phyloP scores from a whole-genome alignment of 352 stramenopile genomes.

The Globisporangium sylvaticum region DNA sequence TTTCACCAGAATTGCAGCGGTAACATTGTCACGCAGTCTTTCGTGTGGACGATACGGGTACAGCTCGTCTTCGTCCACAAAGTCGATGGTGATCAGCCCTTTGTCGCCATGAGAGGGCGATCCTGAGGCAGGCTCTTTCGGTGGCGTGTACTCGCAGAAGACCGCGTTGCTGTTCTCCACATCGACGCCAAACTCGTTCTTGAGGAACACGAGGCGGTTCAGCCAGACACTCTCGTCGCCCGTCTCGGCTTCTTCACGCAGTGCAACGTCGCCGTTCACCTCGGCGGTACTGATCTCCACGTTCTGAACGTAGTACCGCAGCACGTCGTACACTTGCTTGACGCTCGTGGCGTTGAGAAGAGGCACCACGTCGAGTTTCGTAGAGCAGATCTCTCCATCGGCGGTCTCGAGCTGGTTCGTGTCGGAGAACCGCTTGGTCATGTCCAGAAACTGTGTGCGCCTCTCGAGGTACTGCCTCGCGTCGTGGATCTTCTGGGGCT shows the following conservation, averaged over 20 bases:
- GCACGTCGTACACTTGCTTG: constrained; percentile 9
- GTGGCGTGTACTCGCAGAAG: constrained; percentile 14
- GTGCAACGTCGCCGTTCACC: constrained; percentile 5
- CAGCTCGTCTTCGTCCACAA: constrained; percentile 13
- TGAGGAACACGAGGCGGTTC: constrained; percentile 4
- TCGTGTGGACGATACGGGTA: constrained; percentile 10
- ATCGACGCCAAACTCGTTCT: background rate
- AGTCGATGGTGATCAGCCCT: constrained; percentile 8
- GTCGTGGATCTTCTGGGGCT: background rate
- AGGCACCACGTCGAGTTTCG: constrained; percentile 29
- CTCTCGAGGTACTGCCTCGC: constrained; percentile 22
- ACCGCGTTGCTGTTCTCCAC: constrained; percentile 10
- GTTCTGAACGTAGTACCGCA: constrained; percentile 7
- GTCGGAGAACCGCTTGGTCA: constrained; percentile 21
- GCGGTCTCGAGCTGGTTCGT: constrained; percentile 29
- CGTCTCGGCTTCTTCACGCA: constrained; percentile 8
- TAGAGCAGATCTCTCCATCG: background rate
- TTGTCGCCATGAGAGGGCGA: too few species aligned
- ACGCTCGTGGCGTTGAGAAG: constrained; percentile 9
- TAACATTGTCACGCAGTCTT: background rate
- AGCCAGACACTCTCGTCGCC: background rate
- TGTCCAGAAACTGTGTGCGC: constrained; percentile 19
- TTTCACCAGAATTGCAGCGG: background rate
- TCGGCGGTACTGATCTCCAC: constrained; percentile 14
- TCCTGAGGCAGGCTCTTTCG: too few species aligned